phyloP scores from a whole-genome alignment of 78 protist genomes.

The Dictyostelium brefeldianum region DNA sequence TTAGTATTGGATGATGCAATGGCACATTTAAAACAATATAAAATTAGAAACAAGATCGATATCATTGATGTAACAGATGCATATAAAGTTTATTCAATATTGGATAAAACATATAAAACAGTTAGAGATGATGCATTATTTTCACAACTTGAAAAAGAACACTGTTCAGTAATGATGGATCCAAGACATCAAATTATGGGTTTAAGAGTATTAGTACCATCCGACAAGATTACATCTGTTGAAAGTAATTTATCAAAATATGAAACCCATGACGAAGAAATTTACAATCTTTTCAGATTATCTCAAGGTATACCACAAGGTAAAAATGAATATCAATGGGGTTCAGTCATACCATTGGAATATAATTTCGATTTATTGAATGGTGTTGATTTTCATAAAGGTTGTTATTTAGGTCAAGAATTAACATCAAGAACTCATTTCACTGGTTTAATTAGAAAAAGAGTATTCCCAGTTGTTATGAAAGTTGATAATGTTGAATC shows the following conservation, averaged over 20 bases:
- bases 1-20: constrained; percentile 32
- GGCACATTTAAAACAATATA: constrained; percentile 61
- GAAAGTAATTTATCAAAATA: constrained; percentile 24
- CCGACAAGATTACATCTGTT: not conserved
- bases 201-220: constrained; percentile 54
- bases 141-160: constrained; percentile 8
- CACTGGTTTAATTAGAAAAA: constrained; percentile 85
- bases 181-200: constrained; percentile 78
- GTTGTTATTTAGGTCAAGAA: constrained; percentile 94
- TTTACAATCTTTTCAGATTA: constrained; percentile 53
- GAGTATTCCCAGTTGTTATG: constrained; percentile 85
- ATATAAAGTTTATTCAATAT: constrained; percentile 32
- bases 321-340: constrained; percentile 28
- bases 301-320: constrained; percentile 82
- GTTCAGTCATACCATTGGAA: constrained; percentile 83
- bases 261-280: constrained; percentile 8
- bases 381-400: constrained; percentile 88
- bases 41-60: constrained; percentile 71
- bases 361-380: constrained; percentile 80
- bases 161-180: constrained; percentile 51
- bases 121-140: constrained; percentile 42
- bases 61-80: constrained; percentile 54
- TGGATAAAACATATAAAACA: constrained; percentile 67
- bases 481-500: constrained; percentile 26
- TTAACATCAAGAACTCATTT: constrained; percentile 86